Conservation (phyloP, 345 rosid genomes). For the Triadica sebifera region DNA sequence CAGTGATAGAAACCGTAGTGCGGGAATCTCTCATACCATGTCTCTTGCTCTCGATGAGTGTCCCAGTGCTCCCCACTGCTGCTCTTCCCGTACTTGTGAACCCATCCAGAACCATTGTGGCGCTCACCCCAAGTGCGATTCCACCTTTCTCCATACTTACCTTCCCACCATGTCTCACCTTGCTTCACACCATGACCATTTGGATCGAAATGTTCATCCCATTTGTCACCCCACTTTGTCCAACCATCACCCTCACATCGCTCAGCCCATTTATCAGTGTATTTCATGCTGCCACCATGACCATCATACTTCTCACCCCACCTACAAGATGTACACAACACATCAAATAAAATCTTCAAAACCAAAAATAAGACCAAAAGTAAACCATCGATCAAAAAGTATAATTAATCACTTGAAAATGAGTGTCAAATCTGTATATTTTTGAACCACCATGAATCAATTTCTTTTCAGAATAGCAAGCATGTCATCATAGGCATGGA, state of each 20-base stretch:
- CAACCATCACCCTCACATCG: constrained; percentile 75
- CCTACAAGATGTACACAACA: constrained; percentile 34
- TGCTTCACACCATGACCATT: constrained; percentile 87
- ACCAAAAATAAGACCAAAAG: neutral
- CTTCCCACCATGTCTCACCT: constrained; percentile 98
- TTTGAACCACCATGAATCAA: neutral
- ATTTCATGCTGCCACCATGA: constrained; percentile 79
- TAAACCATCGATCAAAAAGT: neutral
- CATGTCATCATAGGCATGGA: neutral
- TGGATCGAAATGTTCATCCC: constrained; percentile 85
- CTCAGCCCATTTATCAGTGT: constrained; percentile 97
- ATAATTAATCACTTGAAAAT: neutral
- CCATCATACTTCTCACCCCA: constrained; percentile 97
- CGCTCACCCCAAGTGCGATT: constrained; percentile 94
- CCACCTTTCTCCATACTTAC: constrained; percentile 77
- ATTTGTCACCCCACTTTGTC: constrained; percentile 98
- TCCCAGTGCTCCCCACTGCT: constrained; percentile 98
- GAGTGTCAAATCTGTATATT: neutral
- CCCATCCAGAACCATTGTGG: constrained; percentile 89
- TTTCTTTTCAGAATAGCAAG: neutral
- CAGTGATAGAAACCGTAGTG: constrained; percentile 92
- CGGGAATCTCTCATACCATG: constrained; percentile 96
- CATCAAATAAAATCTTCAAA: neutral
- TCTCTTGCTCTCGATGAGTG: constrained; percentile 64
- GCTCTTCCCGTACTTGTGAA: constrained; percentile 95